phyloP scores from a whole-genome alignment of 1,284 basidiomycete genomes.

The Macrocystidia cucumis region DNA sequence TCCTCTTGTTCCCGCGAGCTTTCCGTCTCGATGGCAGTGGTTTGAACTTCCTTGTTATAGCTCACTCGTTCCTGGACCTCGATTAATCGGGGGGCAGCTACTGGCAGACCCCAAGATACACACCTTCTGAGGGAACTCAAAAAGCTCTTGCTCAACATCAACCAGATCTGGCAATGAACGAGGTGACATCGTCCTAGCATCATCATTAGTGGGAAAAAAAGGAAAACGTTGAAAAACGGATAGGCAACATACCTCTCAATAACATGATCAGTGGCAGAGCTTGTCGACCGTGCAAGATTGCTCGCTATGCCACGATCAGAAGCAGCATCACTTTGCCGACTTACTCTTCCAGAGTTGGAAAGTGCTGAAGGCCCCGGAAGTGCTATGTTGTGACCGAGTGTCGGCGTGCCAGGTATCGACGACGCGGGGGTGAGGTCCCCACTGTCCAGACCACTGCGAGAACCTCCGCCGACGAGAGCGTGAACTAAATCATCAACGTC shows the following conservation, averaged over 20 bases:
- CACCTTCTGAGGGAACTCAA: slow-evolving; percentile 84
- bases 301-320: slow-evolving; percentile 41
- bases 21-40: slow-evolving; percentile 54
- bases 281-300: slow-evolving; percentile 37
- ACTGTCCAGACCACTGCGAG: slow-evolving; percentile 33
- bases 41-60: slow-evolving; percentile 94
- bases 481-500: slow-evolving; percentile 70
- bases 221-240: too few relatives aligned
- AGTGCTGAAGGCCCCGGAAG: slow-evolving; percentile 35
- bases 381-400: slow-evolving; percentile 27
- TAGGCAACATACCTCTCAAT: slow-evolving; percentile 48
- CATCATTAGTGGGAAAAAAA: slow-evolving; percentile 1
- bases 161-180: slow-evolving; percentile 68
- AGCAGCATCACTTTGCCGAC: slow-evolving; percentile 58
- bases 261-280: slow-evolving; percentile 57
- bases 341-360: slow-evolving; percentile 48
- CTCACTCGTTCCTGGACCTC: slow-evolving; percentile 68
- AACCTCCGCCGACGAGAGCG: slow-evolving; percentile 32
- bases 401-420: slow-evolving; percentile 69
- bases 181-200: slow-evolving; percentile 50
- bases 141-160: slow-evolving; percentile 83
- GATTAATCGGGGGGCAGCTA: background rate
- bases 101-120: slow-evolving; percentile 6
- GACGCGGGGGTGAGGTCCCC: slow-evolving; percentile 56
- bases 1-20: slow-evolving; percentile 50